phyloP scores from a whole-genome alignment of 306 rosid genomes.

The Comarum palustre region DNA sequence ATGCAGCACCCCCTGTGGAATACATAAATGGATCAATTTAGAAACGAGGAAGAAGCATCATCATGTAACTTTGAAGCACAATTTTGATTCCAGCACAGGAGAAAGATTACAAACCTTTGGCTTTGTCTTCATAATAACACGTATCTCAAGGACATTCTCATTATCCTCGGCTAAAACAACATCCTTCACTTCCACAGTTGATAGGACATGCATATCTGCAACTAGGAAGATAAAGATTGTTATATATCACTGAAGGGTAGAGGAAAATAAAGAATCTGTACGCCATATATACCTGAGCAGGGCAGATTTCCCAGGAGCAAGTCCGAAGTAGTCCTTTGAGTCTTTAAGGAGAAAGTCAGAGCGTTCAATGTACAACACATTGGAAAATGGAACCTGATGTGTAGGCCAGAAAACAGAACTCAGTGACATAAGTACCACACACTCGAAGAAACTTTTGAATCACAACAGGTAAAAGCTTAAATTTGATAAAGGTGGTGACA shows the following conservation, averaged over 20 bases:
- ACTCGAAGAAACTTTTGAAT: background rate
- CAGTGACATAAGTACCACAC: background rate
- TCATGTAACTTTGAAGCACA: slow-evolving; percentile 14
- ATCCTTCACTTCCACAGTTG: slow-evolving; percentile 52
- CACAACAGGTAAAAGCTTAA: background rate
- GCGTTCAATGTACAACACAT: slow-evolving; percentile 70
- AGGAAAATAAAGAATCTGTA: slow-evolving; percentile 16
- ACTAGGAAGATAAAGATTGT: slow-evolving; percentile 13
- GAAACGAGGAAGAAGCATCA: background rate
- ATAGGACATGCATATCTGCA: slow-evolving; percentile 91
- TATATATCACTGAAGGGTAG: background rate
- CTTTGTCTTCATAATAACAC: slow-evolving; percentile 90
- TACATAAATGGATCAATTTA: background rate
- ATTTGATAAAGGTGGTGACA: background rate
- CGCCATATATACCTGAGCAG: slow-evolving; percentile 61
- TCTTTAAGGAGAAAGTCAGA: slow-evolving; percentile 90
- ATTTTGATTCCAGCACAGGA: background rate
- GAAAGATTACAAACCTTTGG: slow-evolving; percentile 60
- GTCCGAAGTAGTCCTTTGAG: slow-evolving; percentile 92
- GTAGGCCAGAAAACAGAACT: slow-evolving; percentile 6
- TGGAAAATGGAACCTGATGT: slow-evolving; percentile 76
- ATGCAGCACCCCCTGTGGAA: slow-evolving; percentile 83
- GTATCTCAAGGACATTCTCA: slow-evolving; percentile 78
- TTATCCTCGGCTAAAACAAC: slow-evolving; percentile 79
- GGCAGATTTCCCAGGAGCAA: slow-evolving; percentile 95